phyloP scores from a whole-genome alignment of 208 protist genomes.

The Leptomonas seymouri region DNA sequence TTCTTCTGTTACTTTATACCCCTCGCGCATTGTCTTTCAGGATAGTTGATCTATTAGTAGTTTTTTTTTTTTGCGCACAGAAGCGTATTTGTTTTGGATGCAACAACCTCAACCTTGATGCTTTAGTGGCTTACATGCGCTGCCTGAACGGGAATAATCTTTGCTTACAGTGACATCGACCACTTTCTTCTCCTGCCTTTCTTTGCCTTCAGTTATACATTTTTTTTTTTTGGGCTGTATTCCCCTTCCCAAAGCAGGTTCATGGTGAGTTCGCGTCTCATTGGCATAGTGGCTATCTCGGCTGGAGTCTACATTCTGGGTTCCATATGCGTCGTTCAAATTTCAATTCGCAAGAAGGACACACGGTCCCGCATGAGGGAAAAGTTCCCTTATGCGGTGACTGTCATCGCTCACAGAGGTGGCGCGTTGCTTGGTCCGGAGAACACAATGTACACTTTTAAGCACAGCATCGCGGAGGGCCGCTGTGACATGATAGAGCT shows the following conservation, averaged over 20 bases:
- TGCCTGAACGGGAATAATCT: too few relatives aligned
- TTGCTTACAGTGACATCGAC: neutral
- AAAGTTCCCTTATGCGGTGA: conserved; percentile 68
- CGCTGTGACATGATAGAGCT: conserved; percentile 75
- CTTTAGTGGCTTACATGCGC: too few relatives aligned
- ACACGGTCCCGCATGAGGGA: conserved; percentile 37
- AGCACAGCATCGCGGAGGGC: conserved; percentile 38
- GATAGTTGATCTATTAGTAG: too few relatives aligned
- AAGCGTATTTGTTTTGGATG: too few relatives aligned
- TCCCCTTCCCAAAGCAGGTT: neutral
- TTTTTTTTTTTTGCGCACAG: too few relatives aligned
- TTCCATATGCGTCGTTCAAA: conserved; percentile 25
- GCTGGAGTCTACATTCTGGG: conserved; percentile 27
- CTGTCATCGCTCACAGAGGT: conserved; percentile 74
- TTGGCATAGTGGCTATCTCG: conserved; percentile 5
- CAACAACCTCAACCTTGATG: too few relatives aligned
- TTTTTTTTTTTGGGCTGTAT: conserved; percentile 1
- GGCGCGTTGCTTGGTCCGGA: conserved; percentile 75
- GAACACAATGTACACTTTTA: conserved; percentile 84
- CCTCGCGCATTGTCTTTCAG: too few relatives aligned
- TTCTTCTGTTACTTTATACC: too few relatives aligned
- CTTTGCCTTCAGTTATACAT: neutral
- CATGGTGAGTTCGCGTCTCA: conserved; percentile 4
- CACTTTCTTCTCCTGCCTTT: neutral
- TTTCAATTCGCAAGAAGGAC: conserved; percentile 21